Base-by-base conservation (phyloP, 768 basidiomycete genomes). In the Pisolithus albus region DNA sequence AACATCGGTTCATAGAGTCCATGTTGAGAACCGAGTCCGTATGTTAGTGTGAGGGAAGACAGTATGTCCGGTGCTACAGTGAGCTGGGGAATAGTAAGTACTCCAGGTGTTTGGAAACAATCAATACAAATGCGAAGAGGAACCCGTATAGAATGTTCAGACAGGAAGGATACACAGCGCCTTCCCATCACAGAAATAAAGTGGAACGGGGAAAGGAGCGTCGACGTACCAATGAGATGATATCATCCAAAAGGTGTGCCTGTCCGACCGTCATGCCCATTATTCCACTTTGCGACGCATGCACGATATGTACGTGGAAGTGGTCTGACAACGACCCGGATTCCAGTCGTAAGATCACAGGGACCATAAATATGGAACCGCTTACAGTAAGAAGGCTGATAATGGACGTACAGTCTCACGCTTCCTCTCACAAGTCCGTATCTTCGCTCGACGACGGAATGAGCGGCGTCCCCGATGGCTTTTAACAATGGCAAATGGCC, bases 301-400 rank as follows among this genome's bases (percentile, higher is more conserved):
- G 87, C 24, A 92, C 89, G 47, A 95, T 84, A 58, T 97, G 93
- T 3, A 96, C 88, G 55, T 97, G 93, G 63, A 96, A 92, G 60
- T 92, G 93, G 63, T 96, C 93, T 95, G 55, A 5, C 18, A 2
- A 11, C n/a, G 49, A n/a, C 16, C 2, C 1, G 46, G 41, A 39
- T 18, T n/a, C 21, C 7, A 45, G 45, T n/a, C 21, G 6, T 15
- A 24, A 9, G 32, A 18, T 42, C 21, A 30, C 41, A 38, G 10
- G 19, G 23, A 46, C 45, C 40, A 11, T 23, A 26, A 5, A 50
- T n/a, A 52, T 10, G 19, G 4, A 75, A 34, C 11, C 5, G 11
- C 88, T 56, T 52, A 94, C 94, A 97, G 63, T 97, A 98, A 36
- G 84, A 88, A 0, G 95, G 95, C 62, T 96, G 94, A 64, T 99